Percentiles rank a stretch among this genome's conserved stretches.
These are phyloP conservation scores for Usnea hakonensis DNA, from an alignment of 495 filamentous ascomycete species.

Conservation along the genomic window DNA sequence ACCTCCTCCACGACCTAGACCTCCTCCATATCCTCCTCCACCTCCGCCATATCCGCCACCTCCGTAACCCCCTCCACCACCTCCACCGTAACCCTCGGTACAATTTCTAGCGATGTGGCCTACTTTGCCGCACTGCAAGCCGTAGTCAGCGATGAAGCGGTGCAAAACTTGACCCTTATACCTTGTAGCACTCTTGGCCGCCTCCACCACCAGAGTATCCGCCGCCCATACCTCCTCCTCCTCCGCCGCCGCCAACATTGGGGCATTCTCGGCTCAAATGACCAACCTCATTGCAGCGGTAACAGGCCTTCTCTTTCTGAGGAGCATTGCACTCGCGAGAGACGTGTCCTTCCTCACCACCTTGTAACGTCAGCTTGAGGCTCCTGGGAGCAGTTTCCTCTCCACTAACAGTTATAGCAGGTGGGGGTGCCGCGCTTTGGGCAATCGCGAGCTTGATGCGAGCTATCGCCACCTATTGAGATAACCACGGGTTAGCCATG, in stretches of 20 bases:
- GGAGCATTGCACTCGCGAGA: constrained; percentile 89
- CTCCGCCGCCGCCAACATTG: constrained; percentile 45
- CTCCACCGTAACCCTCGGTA: constrained; percentile 76
- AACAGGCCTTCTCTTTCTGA: constrained; percentile 93
- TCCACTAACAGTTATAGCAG: constrained; percentile 65
- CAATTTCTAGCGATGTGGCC: constrained; percentile 64
- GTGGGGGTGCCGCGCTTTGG: constrained; percentile 87
- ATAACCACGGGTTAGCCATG: neutral
- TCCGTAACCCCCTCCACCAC: constrained; percentile 40
- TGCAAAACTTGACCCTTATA: neutral
- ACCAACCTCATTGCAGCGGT: constrained; percentile 78
- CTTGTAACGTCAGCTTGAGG: neutral
- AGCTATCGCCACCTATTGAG: constrained; percentile 59
- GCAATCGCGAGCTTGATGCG: constrained; percentile 89
- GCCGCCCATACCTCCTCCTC: constrained; percentile 36
- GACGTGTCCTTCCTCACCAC: constrained; percentile 77
- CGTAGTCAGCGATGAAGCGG: neutral
- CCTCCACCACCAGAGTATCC: constrained; percentile 31
- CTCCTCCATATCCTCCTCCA: constrained; percentile 43
- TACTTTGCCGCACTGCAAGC: constrained; percentile 67
- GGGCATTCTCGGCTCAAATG: constrained; percentile 93
- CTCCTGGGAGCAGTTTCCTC: neutral
- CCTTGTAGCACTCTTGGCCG: constrained; percentile 86
- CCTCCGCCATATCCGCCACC: constrained; percentile 43
- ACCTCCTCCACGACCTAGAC: constrained; percentile 43